These are phyloP conservation scores for Xerocomus nothofagi DNA, from an alignment of 1,284 basidiomycete species.

Conservation along the genomic window DNA sequence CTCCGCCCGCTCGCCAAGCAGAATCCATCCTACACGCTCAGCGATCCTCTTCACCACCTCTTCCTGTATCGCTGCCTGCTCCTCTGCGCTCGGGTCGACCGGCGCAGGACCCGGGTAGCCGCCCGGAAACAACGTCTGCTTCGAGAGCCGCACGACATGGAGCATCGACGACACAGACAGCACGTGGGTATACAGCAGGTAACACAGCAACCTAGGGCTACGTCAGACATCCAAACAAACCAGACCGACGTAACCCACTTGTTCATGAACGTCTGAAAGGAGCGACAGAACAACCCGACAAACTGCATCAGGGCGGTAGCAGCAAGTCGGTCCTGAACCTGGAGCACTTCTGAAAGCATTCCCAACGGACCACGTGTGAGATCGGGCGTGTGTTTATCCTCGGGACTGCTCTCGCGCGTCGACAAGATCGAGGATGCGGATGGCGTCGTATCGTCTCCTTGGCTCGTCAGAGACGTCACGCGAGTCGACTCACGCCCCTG, in stretches of 20 bases:
- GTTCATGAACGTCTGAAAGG: slow-evolving; percentile 51
- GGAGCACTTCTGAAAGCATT: slow-evolving; percentile 52
- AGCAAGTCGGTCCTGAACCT: slow-evolving; percentile 45
- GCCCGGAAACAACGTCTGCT: slow-evolving; percentile 73
- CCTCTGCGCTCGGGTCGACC: slow-evolving; percentile 66
- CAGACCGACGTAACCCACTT: slow-evolving; percentile 39
- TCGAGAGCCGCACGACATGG: slow-evolving; percentile 49
- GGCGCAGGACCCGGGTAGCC: slow-evolving; percentile 73
- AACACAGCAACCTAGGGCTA: slow-evolving; percentile 54
- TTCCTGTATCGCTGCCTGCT: slow-evolving; percentile 61
- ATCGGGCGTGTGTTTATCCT: slow-evolving; percentile 12
- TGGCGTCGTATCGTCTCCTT: slow-evolving; percentile 12
- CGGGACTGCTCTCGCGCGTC: slow-evolving; percentile 9
- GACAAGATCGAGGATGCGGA: slow-evolving; percentile 14
- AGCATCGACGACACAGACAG: slow-evolving; percentile 53
- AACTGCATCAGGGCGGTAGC: slow-evolving; percentile 42
- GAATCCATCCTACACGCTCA: slow-evolving; percentile 32
- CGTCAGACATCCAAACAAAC: slow-evolving; percentile 1
- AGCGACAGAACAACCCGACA: slow-evolving; percentile 38
- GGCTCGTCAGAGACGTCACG: slow-evolving; percentile 8
- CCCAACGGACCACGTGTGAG: slow-evolving; percentile 39
- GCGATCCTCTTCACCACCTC: slow-evolving; percentile 49
- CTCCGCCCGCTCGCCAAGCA: slow-evolving; percentile 49
- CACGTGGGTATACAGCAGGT: slow-evolving; percentile 55
- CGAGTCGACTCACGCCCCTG: background rate